A percentile compares a stretch with the other conserved stretches of the same genome.
These are phyloP conservation scores for Bombardia bombarda DNA, from an alignment of 495 filamentous ascomycete genomes.

Conservation along the genomic window DNA sequence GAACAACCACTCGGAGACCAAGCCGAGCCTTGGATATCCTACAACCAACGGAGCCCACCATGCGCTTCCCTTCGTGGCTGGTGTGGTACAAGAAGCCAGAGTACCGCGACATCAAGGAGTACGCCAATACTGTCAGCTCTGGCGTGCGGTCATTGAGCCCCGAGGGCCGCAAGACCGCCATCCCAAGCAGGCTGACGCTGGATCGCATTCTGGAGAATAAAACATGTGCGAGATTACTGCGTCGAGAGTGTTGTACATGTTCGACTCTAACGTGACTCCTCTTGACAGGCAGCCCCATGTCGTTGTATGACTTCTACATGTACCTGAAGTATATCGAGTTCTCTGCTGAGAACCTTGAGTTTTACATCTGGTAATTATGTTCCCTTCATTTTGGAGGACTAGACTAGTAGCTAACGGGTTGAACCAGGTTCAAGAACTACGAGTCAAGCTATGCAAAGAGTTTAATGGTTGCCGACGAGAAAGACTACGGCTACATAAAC, in stretches of 20 bases:
- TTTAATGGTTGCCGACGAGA: constrained; percentile 10
- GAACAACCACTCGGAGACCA: too few relatives aligned
- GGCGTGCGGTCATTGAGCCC: constrained; percentile 22
- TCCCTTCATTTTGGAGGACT: background rate
- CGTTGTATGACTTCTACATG: constrained; percentile 33
- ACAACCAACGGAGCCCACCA: background rate
- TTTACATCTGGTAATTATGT: constrained; percentile 65
- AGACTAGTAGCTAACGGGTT: background rate
- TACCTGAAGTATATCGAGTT: constrained; percentile 34
- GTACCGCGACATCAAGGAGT: constrained; percentile 32
- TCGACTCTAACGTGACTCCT: background rate
- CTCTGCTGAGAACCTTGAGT: constrained; percentile 48
- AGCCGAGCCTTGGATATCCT: background rate
- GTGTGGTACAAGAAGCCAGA: constrained; percentile 38
- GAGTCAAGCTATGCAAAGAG: constrained; percentile 24
- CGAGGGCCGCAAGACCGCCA: constrained; percentile 18
- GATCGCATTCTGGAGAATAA: constrained; percentile 34
- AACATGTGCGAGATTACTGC: constrained; percentile 24
- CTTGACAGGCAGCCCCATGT: constrained; percentile 26
- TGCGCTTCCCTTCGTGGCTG: constrained; percentile 24
- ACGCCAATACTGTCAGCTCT: constrained; percentile 18
- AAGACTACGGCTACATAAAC: constrained; percentile 16
- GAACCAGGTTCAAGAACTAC: constrained; percentile 32
- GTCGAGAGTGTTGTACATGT: too few relatives aligned
- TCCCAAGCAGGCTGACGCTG: constrained; percentile 27